phyloP scores from a whole-genome alignment of 495 filamentous ascomycete genomes.

The Aspergillus carlsbadensis region DNA sequence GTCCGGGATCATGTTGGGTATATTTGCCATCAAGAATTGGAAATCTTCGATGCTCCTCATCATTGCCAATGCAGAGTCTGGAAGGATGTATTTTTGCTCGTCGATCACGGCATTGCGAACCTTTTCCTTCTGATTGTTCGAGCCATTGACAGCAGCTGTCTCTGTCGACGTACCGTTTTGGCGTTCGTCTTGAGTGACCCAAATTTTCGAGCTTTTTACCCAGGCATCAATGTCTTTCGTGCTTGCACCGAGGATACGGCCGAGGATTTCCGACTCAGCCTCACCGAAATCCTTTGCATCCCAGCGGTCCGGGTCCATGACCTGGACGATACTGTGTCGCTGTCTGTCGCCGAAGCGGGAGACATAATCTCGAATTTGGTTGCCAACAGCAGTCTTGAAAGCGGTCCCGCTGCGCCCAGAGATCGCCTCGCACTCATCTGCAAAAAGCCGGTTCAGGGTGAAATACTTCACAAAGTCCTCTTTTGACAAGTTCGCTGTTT shows the following conservation, averaged over 20 bases:
- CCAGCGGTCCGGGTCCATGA: constrained; percentile 91
- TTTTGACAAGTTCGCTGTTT: constrained; percentile 71
- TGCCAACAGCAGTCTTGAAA: constrained; percentile 84
- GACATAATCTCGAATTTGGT: constrained; percentile 89
- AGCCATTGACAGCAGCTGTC: constrained; percentile 48
- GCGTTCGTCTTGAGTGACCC: constrained; percentile 50
- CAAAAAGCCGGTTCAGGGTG: constrained; percentile 88
- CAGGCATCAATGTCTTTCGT: constrained; percentile 77
- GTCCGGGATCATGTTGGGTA: constrained; percentile 84
- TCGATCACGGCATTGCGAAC: constrained; percentile 75
- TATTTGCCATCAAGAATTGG: constrained; percentile 75
- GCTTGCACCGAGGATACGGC: constrained; percentile 71
- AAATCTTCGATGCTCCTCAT: constrained; percentile 79
- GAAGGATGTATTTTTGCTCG: constrained; percentile 80
- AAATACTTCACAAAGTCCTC: constrained; percentile 86
- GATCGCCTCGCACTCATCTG: constrained; percentile 95
- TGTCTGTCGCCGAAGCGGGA: constrained; percentile 70
- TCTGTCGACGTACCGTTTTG: constrained; percentile 29
- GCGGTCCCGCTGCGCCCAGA: constrained; percentile 82
- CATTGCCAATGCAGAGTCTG: constrained; percentile 75
- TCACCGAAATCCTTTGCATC: constrained; percentile 82
- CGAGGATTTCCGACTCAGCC: constrained; percentile 59
- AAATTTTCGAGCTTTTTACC: constrained; percentile 68
- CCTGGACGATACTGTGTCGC: constrained; percentile 74
- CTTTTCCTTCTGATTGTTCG: constrained; percentile 58